Conservation (phyloP, 2,329 filamentous ascomycete genomes). For the Colletotrichum godetiae region DNA sequence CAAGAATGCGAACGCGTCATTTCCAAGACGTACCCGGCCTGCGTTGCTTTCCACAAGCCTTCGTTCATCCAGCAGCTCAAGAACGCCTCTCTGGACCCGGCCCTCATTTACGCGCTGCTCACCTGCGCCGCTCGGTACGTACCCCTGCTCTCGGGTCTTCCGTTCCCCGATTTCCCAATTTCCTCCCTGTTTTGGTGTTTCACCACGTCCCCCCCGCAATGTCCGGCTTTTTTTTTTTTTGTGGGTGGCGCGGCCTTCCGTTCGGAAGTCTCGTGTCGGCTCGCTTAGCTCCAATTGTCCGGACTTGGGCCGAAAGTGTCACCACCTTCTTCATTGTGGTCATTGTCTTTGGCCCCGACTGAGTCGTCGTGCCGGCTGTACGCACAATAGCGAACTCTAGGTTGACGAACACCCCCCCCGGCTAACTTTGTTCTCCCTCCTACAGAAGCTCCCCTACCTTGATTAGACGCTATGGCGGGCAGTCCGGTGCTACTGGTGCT, state of each 20-base stretch:
- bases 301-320: slow-evolving; percentile 26
- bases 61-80: slow-evolving; percentile 71
- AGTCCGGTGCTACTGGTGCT: slow-evolving; percentile 60
- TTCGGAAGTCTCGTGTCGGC: slow-evolving; percentile 27
- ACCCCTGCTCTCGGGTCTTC: slow-evolving; percentile 20
- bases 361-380: neutral
- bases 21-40: slow-evolving; percentile 70
- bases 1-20: slow-evolving; percentile 71
- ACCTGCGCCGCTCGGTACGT: slow-evolving; percentile 69
- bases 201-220: slow-evolving; percentile 38
- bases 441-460: slow-evolving; percentile 65
- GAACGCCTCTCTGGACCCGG: slow-evolving; percentile 64
- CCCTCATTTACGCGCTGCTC: slow-evolving; percentile 68
- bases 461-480: slow-evolving; percentile 69
- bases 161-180: slow-evolving; percentile 27
- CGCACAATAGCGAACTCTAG: neutral
- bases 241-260: slow-evolving; percentile 34
- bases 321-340: neutral
- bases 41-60: slow-evolving; percentile 72
- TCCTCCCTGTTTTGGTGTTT: slow-evolving; percentile 38
- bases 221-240: slow-evolving; percentile 35
- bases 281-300: slow-evolving; percentile 22
- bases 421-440: slow-evolving; percentile 14
- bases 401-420: neutral
- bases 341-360: slow-evolving; percentile 25